These are phyloP conservation scores for Salix brachista DNA, from an alignment of 345 rosid genomes.

Conservation along the genomic window DNA sequence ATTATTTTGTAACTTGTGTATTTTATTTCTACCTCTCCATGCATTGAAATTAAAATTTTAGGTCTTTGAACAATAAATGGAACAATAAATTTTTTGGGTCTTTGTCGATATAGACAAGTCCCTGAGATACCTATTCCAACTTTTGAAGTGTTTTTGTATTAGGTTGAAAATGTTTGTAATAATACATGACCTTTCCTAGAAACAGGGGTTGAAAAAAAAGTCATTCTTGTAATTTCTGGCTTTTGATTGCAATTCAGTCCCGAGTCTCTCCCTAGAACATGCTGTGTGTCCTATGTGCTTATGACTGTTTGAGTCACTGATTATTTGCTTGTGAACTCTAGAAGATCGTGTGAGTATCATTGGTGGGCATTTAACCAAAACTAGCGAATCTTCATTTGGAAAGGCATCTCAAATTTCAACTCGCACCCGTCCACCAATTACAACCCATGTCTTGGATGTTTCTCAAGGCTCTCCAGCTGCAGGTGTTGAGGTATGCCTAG, in stretches of 20 bases:
- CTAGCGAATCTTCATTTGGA: conserved; percentile 33
- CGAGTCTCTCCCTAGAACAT: background rate
- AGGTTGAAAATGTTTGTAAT: background rate
- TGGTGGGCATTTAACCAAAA: conserved; percentile 61
- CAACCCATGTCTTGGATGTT: conserved; percentile 89
- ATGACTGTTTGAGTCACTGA: background rate
- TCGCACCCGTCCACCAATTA: conserved; percentile 77
- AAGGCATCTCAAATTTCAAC: conserved; percentile 38
- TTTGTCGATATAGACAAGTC: background rate
- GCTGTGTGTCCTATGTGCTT: background rate
- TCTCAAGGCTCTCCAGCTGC: conserved; percentile 76
- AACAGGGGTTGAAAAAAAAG: background rate
- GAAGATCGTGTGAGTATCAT: conserved; percentile 69
- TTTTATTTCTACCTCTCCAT: too few relatives aligned
- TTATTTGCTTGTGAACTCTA: conserved; percentile 24
- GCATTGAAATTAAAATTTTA: too few relatives aligned
- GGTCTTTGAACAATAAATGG: background rate
- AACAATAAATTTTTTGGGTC: background rate
- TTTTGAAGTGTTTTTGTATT: background rate
- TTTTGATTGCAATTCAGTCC: background rate
- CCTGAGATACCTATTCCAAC: background rate
- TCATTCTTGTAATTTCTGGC: background rate
- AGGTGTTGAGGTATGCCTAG: conserved; percentile 67
- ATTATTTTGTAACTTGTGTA: too few relatives aligned
- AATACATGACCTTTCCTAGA: background rate